Evolutionary conservation across 2,329 filamentous ascomycete genomes (phyloP), one percentile per base, ranked within the genome.

Genomic region (Colletotrichum sp.): DNA sequence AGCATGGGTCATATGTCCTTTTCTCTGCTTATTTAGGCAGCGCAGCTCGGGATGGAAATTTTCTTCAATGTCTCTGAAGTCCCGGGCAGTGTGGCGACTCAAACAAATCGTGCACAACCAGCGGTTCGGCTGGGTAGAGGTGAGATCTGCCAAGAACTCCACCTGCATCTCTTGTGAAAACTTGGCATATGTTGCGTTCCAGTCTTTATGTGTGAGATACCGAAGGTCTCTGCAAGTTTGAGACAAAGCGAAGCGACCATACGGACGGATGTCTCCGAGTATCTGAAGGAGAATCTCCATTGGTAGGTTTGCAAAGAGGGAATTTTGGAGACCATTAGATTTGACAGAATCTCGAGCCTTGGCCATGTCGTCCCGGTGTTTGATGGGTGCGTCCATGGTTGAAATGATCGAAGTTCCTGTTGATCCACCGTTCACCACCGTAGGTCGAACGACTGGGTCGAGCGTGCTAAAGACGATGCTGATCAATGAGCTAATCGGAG

Each of bases 191-290:
- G n/a, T 10, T 21, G 44, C n/a, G 4, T 21, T 52, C 44, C 44
- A 52, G 44, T 52, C n/a, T 2, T 0, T 21, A 13, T 21, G 44
- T 0, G 44, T 52, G n/a, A 52, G 44, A 2, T 52, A 21, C 10
- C 44, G 44, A 21, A 52, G 44, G n/a, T 52, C 44, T 52, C 44
- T 21, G 44, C 44, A 52, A 21, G 44, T 52, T 1, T 21, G 44
- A 52, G 44, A 52, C 6, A 21, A 6, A 13, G 2, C 44, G 2
- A 52, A 52, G 44, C 44, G n/a, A 52, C 44, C 44, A 2, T 52
- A 1, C 2, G 10, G n/a, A 4, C 44, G 44, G 44, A 52, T 2
- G n/a, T 21, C 2, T 2, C 10, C n/a, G 10, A 52, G 1, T 8
- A 52, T 52, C 4, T 52, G 44, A 2, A 52, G 1, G 10, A 52